Evolutionary conservation across 805 yeast genomes (phyloP).

Genomic region (Spathaspora girioi): DNA sequence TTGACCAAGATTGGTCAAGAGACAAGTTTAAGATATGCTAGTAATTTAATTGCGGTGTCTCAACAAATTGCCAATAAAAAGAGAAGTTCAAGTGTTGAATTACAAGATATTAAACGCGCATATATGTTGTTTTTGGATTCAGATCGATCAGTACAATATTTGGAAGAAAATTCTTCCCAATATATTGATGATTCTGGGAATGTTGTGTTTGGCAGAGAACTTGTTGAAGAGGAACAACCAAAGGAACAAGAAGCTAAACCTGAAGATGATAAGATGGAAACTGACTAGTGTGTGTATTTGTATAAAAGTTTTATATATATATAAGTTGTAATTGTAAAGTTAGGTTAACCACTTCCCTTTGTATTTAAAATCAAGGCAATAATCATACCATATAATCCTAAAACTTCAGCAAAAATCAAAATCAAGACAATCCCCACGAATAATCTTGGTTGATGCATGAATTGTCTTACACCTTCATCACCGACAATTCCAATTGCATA

Average conservation of each 20-base stretch:
- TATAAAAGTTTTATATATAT: neutral
- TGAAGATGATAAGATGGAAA: conserved; percentile 37
- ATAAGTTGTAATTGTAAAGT: neutral
- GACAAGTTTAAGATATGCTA: conserved; percentile 87
- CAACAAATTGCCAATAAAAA: conserved; percentile 83
- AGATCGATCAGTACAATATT: conserved; percentile 80
- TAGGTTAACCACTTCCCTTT: conserved; percentile 58
- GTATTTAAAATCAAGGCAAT: conserved; percentile 91
- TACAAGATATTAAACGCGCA: conserved; percentile 81
- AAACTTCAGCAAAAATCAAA: conserved; percentile 86
- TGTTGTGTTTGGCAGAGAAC: conserved; percentile 47
- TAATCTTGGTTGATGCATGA: conserved; percentile 82
- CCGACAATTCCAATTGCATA: conserved; percentile 95
- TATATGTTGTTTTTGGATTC: conserved; percentile 86
- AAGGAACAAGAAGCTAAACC: conserved; percentile 5
- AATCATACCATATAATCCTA: conserved; percentile 92
- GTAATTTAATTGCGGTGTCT: conserved; percentile 87
- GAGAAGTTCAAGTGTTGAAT: conserved; percentile 65
- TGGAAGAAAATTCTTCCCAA: conserved; percentile 63
- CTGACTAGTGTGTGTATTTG: conserved; percentile 14
- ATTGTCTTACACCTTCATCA: conserved; percentile 86
- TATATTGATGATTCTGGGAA: conserved; percentile 79
- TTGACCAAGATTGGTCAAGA: conserved; percentile 87
- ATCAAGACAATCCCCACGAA: conserved; percentile 89
- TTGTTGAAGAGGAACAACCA: neutral